Evolutionary conservation across 345 rosid species (phyloP).

Genomic region (Eutrema japonicum): DNA sequence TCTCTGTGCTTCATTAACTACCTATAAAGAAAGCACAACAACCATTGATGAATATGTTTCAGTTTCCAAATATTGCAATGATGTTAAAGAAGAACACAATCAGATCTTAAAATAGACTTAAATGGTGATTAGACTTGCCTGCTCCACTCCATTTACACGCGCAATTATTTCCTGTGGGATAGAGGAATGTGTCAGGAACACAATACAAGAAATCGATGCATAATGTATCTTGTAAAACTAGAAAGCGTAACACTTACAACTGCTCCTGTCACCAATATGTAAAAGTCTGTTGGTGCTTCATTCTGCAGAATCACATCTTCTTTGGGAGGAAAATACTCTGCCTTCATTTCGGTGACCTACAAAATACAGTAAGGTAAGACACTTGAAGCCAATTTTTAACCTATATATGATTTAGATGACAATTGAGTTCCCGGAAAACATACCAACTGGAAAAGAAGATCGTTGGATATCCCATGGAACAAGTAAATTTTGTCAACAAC

Average conservation of each 20-base stretch:
- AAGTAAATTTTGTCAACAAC: conserved; percentile 76
- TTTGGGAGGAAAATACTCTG: conserved; percentile 91
- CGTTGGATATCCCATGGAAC: conserved; percentile 88
- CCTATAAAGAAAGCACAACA: conserved; percentile 46
- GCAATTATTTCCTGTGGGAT: conserved; percentile 65
- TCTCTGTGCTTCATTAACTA: conserved; percentile 62
- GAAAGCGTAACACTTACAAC: conserved; percentile 53
- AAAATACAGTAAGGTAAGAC: not conserved
- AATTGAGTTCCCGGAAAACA: not conserved
- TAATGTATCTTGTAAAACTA: not conserved
- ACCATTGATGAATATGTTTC: conserved; percentile 13
- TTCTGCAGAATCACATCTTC: conserved; percentile 94
- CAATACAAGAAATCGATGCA: conserved; percentile 15
- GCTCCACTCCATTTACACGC: conserved; percentile 61
- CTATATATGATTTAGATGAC: not conserved
- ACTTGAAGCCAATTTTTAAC: not conserved
- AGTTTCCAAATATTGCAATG: not conserved
- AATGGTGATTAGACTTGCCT: conserved; percentile 49
- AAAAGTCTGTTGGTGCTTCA: conserved; percentile 90
- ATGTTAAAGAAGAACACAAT: not conserved
- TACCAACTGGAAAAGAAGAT: conserved; percentile 96
- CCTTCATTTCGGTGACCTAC: conserved; percentile 84
- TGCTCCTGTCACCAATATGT: conserved; percentile 80
- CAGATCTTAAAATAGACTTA: conserved; percentile 2
- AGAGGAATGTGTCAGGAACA: conserved; percentile 30